A percentile compares a stretch with the other conserved stretches of the same genome.
Conservation (phyloP, 2,329 filamentous ascomycete genomes). For the Leptoxyphium fumago region DNA sequence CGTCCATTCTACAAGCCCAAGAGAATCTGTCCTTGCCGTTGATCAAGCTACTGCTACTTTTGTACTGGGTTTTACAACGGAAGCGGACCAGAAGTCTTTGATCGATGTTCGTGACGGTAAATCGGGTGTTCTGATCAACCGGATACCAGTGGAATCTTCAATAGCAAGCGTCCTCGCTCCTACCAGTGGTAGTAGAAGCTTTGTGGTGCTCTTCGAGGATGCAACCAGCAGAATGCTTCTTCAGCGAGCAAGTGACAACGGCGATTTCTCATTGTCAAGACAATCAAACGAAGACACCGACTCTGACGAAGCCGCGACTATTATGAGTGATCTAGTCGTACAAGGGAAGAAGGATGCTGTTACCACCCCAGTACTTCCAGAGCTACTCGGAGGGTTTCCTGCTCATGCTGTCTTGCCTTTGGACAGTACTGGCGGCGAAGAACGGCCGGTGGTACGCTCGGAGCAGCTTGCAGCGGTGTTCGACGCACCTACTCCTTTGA, state of each 20-base stretch:
- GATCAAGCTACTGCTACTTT: conserved; percentile 40
- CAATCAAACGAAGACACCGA: neutral
- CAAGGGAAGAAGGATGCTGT: neutral
- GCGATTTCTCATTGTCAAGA: neutral
- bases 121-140: neutral
- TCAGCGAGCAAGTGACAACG: neutral
- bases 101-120: neutral
- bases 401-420: neutral
- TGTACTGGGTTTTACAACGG: conserved; percentile 20
- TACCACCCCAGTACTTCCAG: neutral
- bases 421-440: conserved; percentile 25
- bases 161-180: conserved; percentile 50
- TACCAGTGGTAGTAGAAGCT: conserved; percentile 51
- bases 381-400: neutral
- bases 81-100: neutral
- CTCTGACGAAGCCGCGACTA: neutral
- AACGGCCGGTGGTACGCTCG: conserved; percentile 47
- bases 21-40: conserved; percentile 41
- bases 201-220: conserved; percentile 58
- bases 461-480: conserved; percentile 58
- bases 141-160: neutral
- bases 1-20: conserved; percentile 30
- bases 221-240: conserved; percentile 41
- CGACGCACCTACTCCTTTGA: conserved; percentile 55
- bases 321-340: neutral